phyloP scores from a whole-genome alignment of 305 asterid genomes.

The Coffea humblotiana region DNA sequence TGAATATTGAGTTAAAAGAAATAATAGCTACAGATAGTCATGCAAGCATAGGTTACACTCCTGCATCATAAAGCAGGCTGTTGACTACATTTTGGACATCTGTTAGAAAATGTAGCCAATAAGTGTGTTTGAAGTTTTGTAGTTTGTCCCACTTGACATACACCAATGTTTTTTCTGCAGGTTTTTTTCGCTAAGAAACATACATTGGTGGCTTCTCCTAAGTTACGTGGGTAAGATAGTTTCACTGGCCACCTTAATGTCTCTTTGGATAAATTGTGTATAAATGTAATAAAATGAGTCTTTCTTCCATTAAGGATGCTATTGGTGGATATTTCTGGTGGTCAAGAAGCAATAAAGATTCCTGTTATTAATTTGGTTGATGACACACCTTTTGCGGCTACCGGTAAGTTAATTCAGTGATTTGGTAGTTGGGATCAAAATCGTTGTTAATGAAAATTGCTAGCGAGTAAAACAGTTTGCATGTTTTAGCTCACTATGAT shows the following conservation, averaged over 20 bases:
- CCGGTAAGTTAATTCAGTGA: conserved; percentile 9
- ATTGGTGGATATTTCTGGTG: conserved; percentile 23
- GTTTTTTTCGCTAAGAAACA: conserved; percentile 4
- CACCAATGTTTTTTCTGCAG: conserved; percentile 8
- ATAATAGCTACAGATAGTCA: no score
- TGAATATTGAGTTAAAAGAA: no score
- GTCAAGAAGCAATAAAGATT: conserved; percentile 26
- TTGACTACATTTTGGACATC: no score
- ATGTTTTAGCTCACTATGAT: not conserved
- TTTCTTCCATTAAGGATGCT: conserved; percentile 20
- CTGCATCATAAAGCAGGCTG: no score
- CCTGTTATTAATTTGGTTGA: conserved; percentile 22
- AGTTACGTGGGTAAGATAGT: conserved; percentile 22
- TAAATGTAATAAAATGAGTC: not conserved
- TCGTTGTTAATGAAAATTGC: no score
- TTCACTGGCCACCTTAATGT: not conserved
- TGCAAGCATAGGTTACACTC: no score
- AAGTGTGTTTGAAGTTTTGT: not conserved
- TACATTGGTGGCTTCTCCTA: not conserved
- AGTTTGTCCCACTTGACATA: not conserved
- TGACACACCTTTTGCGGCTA: conserved; percentile 16
- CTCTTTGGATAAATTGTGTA: not conserved
- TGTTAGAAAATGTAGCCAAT: not conserved
- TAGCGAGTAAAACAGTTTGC: not conserved
- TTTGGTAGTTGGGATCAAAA: not conserved